A percentile compares a stretch with the other conserved stretches of the same genome.
Evolutionary conservation across 2,329 filamentous ascomycete species (phyloP).

Genomic region (Zymoseptoria tritici): DNA sequence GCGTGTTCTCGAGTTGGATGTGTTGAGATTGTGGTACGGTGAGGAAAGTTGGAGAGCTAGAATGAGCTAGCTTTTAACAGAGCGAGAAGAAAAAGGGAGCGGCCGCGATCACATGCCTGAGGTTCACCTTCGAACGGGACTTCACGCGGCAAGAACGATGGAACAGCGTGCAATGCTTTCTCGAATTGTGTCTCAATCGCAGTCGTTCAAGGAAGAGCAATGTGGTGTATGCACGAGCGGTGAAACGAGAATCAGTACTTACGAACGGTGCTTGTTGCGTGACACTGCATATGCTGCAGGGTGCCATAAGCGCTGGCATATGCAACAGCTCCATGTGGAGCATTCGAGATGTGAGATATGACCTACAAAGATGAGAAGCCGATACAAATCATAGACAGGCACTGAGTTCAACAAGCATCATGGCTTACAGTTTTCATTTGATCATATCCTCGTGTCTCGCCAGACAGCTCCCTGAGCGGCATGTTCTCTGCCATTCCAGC

Average conservation of each 20-base stretch:
- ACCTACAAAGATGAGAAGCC: no score
- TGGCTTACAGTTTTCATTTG: no score
- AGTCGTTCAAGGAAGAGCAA: background rate
- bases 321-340: background rate
- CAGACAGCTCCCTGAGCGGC: no score
- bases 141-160: background rate
- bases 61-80: background rate
- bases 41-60: background rate
- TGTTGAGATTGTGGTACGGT: background rate
- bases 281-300: background rate
- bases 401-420: no score
- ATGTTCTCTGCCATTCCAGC: no score
- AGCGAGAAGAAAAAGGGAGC: background rate
- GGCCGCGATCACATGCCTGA: background rate
- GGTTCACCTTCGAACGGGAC: background rate
- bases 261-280: background rate
- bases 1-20: background rate
- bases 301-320: background rate
- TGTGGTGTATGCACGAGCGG: background rate
- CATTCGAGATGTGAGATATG: no score
- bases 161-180: background rate
- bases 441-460: no score
- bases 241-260: background rate
- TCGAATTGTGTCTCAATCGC: background rate
- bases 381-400: no score